phyloP scores from a whole-genome alignment of 305 asterid species.

The Petunia hybrid region DNA sequence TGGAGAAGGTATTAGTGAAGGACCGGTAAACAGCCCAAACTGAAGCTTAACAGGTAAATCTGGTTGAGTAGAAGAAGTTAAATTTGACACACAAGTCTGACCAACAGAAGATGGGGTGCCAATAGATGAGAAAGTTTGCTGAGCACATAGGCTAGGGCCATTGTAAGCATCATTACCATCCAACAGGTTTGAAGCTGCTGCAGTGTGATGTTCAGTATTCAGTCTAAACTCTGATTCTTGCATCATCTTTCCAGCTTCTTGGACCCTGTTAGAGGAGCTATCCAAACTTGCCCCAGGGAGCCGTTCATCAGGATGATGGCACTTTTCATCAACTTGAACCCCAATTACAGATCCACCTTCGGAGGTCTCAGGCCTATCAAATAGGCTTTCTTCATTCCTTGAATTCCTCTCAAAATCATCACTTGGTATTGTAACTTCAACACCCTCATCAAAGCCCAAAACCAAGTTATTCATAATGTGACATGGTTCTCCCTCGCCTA shows the following conservation, averaged over 20 bases:
- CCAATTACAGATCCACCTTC: slow-evolving; percentile 52
- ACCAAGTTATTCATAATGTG: slow-evolving; percentile 73
- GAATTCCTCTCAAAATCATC: slow-evolving; percentile 73
- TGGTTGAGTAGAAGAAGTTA: slow-evolving; percentile 55
- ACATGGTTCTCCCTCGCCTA: slow-evolving; percentile 62
- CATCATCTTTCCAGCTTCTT: slow-evolving; percentile 47
- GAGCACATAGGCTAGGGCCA: slow-evolving; percentile 45
- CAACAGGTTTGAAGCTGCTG: slow-evolving; percentile 45
- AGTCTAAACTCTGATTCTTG: slow-evolving; percentile 55
- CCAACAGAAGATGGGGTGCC: slow-evolving; percentile 47
- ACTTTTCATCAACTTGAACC: slow-evolving; percentile 57
- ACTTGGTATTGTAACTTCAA: slow-evolving; percentile 85
- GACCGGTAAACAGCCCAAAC: slow-evolving; percentile 98
- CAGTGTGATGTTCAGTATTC: slow-evolving; percentile 44
- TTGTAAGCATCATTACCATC: slow-evolving; percentile 49
- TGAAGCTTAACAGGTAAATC: slow-evolving; percentile 84
- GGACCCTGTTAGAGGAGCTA: slow-evolving; percentile 48
- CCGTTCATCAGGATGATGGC: slow-evolving; percentile 51
- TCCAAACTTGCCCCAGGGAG: slow-evolving; percentile 46
- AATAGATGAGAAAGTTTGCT: slow-evolving; percentile 47
- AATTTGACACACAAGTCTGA: slow-evolving; percentile 51
- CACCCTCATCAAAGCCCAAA: slow-evolving; percentile 92
- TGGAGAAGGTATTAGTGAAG: slow-evolving; percentile 91
- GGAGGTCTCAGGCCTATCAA: slow-evolving; percentile 59
- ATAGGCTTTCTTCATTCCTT: slow-evolving; percentile 56